Base-by-base conservation (phyloP, 1,284 basidiomycete genomes). In the Irpex rosettiformis region DNA sequence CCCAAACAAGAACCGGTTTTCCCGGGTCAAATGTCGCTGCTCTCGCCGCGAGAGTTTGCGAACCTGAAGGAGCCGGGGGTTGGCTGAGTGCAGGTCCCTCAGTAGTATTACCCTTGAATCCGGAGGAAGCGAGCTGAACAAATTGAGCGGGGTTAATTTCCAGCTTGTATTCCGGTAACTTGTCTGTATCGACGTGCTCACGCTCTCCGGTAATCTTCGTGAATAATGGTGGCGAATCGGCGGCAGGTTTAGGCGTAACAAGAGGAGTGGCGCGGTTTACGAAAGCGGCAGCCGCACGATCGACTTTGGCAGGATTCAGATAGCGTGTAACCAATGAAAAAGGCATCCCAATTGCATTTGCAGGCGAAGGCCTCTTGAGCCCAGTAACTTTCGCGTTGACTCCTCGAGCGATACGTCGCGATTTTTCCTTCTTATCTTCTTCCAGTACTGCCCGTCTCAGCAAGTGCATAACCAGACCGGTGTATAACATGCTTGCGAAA, bases 381-480 rank as follows among this genome's bases (percentile, higher is more conserved):
- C 62, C 69, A 24, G 62, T 67, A 28, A 72, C 67, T 8, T 33
- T 55, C 24, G 40, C 67, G 30, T 37, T 58, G 11, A 54, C 57
- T 2, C 65, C 72, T 8, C 59, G 58, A 22, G 47, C 58, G 25
- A 64, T 48, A 18, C 69, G 63, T 30, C 61, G 65, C 16, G 56
- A 60, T 59, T 57, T 65, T 62, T 76, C 72, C 56, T 67, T 70
- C 47, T 69, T 66, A 58, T 80, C 78, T 22, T 69, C 69, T 58
- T 79, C 75, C 33, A 79, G 66, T 52, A 76, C 77, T 11, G 76
- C 72, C 16, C 74, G 71, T 47, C 77, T 67, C 5, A 82, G 66
- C 18, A 79, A 65, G 30, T 73, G 70, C 61, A 79, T 73, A 33
- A 77, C 68, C 3, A 73, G 72, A 4, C 73, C 72, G 11, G 70